A percentile compares a stretch with the other conserved stretches of the same genome.
Conservation (phyloP, 169 alveolate species). For the Eimeria brunetti region DNA sequence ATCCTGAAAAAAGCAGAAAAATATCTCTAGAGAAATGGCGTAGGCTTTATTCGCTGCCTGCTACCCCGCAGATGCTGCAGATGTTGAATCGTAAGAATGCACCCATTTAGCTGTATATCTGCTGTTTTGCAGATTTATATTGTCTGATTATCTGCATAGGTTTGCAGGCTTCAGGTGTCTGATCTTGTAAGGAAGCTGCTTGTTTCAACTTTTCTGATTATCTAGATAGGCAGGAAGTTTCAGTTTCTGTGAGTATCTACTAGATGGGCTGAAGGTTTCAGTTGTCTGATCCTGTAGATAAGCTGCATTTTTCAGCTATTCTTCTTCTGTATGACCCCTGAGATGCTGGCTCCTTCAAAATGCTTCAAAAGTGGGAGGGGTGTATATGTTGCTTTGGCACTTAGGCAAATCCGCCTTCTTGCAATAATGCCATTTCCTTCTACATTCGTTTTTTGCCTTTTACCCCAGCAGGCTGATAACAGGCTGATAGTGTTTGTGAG, state of each 20-base stretch:
- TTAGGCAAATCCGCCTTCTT: not conserved
- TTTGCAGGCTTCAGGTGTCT: no score
- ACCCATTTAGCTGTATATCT: not conserved
- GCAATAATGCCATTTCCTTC: not conserved
- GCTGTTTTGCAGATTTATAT: not conserved
- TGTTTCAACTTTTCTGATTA: no score
- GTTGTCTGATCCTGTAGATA: no score
- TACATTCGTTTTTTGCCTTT: not conserved
- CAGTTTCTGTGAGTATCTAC: no score
- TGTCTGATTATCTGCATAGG: no score
- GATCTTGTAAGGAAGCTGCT: no score
- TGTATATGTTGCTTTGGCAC: not conserved
- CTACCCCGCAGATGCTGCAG: not conserved
- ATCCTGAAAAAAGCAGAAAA: slow-evolving; percentile 18
- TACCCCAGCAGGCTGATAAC: not conserved
- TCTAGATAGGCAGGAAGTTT: no score
- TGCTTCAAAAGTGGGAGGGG: not conserved
- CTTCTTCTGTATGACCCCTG: not conserved
- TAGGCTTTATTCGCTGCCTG: not conserved
- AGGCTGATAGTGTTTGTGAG: not conserved
- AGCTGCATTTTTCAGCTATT: no score
- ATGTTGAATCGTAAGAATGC: not conserved
- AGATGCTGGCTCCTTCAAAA: not conserved
- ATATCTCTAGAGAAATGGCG: not conserved
- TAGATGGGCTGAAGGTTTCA: no score